These are phyloP conservation scores for Pterocarpus santalinus DNA, from an alignment of 306 rosid species.

Conservation along the genomic window DNA sequence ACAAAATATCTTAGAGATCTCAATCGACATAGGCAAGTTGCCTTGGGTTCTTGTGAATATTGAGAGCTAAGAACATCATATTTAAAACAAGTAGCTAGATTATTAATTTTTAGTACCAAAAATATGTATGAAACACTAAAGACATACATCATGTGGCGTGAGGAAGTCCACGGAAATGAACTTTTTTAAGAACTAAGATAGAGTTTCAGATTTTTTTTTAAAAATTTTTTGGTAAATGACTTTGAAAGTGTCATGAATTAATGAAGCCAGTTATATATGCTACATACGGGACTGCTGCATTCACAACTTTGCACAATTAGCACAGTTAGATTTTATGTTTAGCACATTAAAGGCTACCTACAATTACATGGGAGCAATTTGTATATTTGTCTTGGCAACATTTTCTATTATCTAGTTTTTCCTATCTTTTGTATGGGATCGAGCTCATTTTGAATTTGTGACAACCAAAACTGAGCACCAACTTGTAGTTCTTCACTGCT, in stretches of 20 bases:
- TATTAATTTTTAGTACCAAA: neutral
- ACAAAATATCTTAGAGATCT: conserved; percentile 74
- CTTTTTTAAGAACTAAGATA: no score
- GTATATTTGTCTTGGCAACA: conserved; percentile 11
- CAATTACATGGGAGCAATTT: conserved; percentile 9
- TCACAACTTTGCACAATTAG: conserved; percentile 24
- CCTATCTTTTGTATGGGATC: conserved; percentile 37
- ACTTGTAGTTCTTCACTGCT: conserved; percentile 15
- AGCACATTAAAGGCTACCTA: neutral
- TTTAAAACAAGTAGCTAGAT: neutral
- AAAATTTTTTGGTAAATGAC: no score
- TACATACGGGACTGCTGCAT: neutral
- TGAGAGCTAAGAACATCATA: conserved; percentile 32
- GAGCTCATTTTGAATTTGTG: conserved; percentile 19
- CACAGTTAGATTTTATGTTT: conserved; percentile 7
- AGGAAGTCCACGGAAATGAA: neutral
- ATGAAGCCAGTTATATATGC: conserved; percentile 6
- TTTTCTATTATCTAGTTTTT: neutral
- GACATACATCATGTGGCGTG: neutral
- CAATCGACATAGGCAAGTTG: conserved; percentile 62
- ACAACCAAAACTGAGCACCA: neutral
- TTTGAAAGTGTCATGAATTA: no score
- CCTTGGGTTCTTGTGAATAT: conserved; percentile 39
- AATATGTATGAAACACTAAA: neutral
- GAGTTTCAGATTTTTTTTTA: no score